A percentile compares a stretch with the other conserved stretches of the same genome.
phyloP scores from a whole-genome alignment of 2,329 filamentous ascomycete genomes.

The Fusarium ambrosium region DNA sequence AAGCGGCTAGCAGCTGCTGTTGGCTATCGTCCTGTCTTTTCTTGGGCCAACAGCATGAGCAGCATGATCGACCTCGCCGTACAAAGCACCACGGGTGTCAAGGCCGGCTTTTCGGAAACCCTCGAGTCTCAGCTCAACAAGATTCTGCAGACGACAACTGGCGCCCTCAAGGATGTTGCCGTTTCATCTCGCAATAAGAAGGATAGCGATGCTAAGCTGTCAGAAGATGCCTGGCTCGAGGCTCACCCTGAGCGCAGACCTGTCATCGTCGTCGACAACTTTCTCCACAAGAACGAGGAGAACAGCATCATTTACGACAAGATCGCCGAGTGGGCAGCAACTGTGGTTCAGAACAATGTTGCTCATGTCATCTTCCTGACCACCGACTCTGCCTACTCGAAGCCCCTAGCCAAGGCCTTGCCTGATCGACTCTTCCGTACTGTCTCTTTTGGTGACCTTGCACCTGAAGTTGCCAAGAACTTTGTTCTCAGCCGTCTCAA shows the following conservation, averaged over 20 bases:
- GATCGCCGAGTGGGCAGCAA: conserved; percentile 90
- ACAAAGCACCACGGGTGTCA: conserved; percentile 93
- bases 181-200: conserved; percentile 77
- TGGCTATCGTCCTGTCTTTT: conserved; percentile 93
- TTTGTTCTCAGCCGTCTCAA: conserved; percentile 90
- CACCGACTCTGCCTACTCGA: conserved; percentile 88
- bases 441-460: conserved; percentile 87
- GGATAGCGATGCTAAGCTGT: conserved; percentile 79
- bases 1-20: conserved; percentile 84
- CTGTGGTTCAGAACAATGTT: conserved; percentile 86
- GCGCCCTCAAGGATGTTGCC: conserved; percentile 83
- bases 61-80: conserved; percentile 93
- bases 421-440: conserved; percentile 93
- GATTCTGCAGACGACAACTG: conserved; percentile 86
- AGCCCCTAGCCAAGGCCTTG: conserved; percentile 86
- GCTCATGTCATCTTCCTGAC: conserved; percentile 97
- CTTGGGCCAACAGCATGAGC: conserved; percentile 95
- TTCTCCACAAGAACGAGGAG: conserved; percentile 82
- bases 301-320: conserved; percentile 78
- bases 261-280: conserved; percentile 92
- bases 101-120: conserved; percentile 94
- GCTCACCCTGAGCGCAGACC: conserved; percentile 87
- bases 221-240: conserved; percentile 90
- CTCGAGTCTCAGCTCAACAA: conserved; percentile 90
- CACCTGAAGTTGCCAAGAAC: conserved; percentile 86